Evolutionary conservation across 1,284 basidiomycete genomes (phyloP).

Genomic region (Heterobasidion annosum): DNA sequence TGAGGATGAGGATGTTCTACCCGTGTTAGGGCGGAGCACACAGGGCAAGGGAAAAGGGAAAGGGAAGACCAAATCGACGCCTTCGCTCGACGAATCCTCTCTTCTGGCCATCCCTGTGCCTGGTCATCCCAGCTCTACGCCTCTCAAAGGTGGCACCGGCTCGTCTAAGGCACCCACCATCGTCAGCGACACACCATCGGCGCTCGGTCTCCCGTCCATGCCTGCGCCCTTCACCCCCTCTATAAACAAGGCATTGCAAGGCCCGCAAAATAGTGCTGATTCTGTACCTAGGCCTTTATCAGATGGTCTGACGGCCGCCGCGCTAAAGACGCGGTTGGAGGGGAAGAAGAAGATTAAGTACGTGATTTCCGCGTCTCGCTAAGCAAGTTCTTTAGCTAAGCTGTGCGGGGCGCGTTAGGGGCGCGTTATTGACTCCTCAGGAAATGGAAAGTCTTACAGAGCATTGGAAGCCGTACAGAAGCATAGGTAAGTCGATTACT

Average conservation of each 20-base stretch:
- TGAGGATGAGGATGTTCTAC: background rate
- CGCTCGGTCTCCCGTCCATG: constrained; percentile 19
- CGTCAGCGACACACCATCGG: background rate
- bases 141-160: too few species aligned
- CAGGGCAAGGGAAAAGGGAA: background rate
- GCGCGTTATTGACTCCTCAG: constrained; percentile 66
- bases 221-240: constrained; percentile 64
- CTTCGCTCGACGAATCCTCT: background rate
- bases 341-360: constrained; percentile 85
- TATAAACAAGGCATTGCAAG: constrained; percentile 39
- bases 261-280: constrained; percentile 9
- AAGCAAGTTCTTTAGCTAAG: background rate
- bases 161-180: too few species aligned
- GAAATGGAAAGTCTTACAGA: constrained; percentile 80
- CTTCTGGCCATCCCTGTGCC: background rate
- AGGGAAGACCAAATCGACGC: background rate
- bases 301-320: constrained; percentile 48
- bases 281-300: constrained; percentile 37
- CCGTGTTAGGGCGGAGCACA: background rate
- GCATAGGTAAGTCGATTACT: constrained; percentile 46
- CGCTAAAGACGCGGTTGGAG: constrained; percentile 56
- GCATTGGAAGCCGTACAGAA: constrained; percentile 74
- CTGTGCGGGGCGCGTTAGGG: constrained; percentile 30
- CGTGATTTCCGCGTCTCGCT: constrained; percentile 15
- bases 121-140: too few species aligned